Evolutionary conservation across 2,329 filamentous ascomycete species (phyloP).

Genomic region (Colletotrichum tofieldiae): DNA sequence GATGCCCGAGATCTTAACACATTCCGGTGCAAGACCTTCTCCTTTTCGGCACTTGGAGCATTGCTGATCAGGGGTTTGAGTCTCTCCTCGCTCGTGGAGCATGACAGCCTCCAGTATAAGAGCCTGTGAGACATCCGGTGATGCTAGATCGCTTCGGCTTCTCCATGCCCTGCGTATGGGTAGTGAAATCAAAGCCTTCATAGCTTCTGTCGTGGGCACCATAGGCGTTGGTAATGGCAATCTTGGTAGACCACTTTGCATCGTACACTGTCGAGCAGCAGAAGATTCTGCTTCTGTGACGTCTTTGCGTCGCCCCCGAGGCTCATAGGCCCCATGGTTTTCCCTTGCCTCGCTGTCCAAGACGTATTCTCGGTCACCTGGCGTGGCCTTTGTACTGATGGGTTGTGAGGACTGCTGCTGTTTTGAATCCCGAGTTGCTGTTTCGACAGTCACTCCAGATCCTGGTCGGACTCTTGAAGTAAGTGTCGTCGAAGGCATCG

Average conservation of each 20-base stretch:
- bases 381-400: not conserved
- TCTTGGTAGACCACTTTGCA: not conserved
- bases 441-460: not conserved
- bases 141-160: not conserved
- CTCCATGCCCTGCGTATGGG: constrained; percentile 32
- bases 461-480: constrained; percentile 8
- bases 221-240: not conserved
- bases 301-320: constrained; percentile 13
- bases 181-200: constrained; percentile 10
- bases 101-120: constrained; percentile 46
- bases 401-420: not conserved
- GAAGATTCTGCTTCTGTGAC: not conserved
- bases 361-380: not conserved
- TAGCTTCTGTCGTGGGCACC: constrained; percentile 7
- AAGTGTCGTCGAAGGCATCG: constrained; percentile 20
- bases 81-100: constrained; percentile 47
- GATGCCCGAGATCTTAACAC: constrained; percentile 45
- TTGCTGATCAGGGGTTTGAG: constrained; percentile 41
- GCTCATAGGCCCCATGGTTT: not conserved
- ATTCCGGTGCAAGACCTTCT: constrained; percentile 47
- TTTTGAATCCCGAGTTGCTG: not conserved
- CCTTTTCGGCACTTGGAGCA: constrained; percentile 46
- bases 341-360: not conserved
- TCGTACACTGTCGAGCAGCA: not conserved
- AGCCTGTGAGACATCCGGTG: constrained; percentile 11